Percentiles rank a stretch among this genome's conserved stretches.
Conservation (phyloP, 2,329 filamentous ascomycete genomes). For the Teratosphaeria pseudoeucalypti region DNA sequence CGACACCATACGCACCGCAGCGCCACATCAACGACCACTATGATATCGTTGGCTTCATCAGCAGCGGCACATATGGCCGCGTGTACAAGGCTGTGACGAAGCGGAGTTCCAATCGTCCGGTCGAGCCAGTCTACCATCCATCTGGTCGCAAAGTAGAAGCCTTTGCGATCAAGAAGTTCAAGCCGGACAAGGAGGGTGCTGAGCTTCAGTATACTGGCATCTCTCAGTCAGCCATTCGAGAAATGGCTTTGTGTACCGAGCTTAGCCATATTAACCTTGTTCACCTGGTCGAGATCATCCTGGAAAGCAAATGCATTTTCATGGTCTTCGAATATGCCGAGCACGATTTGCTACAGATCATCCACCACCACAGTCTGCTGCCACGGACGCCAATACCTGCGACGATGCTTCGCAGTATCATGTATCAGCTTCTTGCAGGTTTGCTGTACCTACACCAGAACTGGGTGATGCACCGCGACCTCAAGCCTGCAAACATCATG, state of each 20-base stretch:
- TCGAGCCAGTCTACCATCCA: constrained; percentile 18
- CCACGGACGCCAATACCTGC: constrained; percentile 81
- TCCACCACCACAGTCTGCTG: constrained; percentile 91
- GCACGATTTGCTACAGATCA: constrained; percentile 93
- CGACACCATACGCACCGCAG: constrained; percentile 52
- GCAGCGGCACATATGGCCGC: constrained; percentile 91
- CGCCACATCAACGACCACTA: constrained; percentile 87
- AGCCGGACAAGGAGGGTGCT: constrained; percentile 87
- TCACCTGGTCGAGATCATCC: constrained; percentile 82
- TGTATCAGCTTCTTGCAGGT: constrained; percentile 92
- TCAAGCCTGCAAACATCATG: constrained; percentile 98
- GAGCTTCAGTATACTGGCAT: constrained; percentile 96
- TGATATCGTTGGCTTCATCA: constrained; percentile 96
- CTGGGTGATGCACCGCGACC: constrained; percentile 92
- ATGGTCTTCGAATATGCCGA: constrained; percentile 99
- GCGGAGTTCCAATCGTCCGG: constrained; percentile 47
- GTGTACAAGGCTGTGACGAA: constrained; percentile 95
- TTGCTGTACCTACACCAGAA: constrained; percentile 90
- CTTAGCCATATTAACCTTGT: constrained; percentile 83
- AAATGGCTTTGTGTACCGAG: constrained; percentile 95
- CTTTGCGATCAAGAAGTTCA: constrained; percentile 99
- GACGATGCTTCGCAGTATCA: constrained; percentile 79
- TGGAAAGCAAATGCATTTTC: constrained; percentile 98
- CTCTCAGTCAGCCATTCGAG: constrained; percentile 90
- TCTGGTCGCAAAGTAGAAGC: constrained; percentile 49